Conservation (phyloP, 2,329 filamentous ascomycete genomes). For the Claviceps sorghi region DNA sequence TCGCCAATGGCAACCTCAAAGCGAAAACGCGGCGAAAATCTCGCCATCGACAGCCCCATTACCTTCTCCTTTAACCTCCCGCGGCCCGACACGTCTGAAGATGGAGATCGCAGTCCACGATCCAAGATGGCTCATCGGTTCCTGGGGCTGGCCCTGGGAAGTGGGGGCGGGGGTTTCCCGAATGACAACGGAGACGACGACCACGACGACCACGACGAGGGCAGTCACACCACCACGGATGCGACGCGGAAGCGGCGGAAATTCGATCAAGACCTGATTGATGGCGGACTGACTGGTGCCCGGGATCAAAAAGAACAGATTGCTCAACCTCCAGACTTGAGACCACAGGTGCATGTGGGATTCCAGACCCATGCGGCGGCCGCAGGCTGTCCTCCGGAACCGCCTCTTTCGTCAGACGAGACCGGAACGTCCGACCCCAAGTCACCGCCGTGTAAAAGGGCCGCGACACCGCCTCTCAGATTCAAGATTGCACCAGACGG, state of each 20-base stretch:
- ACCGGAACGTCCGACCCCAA: constrained; percentile 6
- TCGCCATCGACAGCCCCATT: constrained; percentile 16
- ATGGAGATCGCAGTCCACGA: constrained; percentile 38
- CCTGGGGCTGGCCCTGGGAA: constrained; percentile 31
- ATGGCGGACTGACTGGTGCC: constrained; percentile 1
- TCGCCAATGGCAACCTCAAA: constrained; percentile 25
- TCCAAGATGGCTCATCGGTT: constrained; percentile 38
- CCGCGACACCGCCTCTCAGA: constrained; percentile 25
- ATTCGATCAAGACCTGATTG: constrained; percentile 2
- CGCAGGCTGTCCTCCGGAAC: not conserved
- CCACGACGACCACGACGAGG: constrained; percentile 12
- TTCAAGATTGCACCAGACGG: constrained; percentile 12
- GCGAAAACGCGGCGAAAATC: constrained; percentile 29
- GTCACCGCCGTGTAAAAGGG: constrained; percentile 20
- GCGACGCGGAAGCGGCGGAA: constrained; percentile 6
- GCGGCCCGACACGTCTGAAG: constrained; percentile 20
- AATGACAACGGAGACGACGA: constrained; percentile 13
- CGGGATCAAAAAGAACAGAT: not conserved
- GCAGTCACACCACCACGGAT: constrained; percentile 7
- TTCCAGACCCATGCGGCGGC: not conserved
- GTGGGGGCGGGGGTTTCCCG: constrained; percentile 29
- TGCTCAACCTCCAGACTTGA: not conserved
- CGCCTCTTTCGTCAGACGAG: not conserved
- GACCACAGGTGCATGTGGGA: not conserved
- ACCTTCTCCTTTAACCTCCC: constrained; percentile 33